Conservation (phyloP, 2,329 filamentous ascomycete genomes). For the Microdochium trichocladiopsis region DNA sequence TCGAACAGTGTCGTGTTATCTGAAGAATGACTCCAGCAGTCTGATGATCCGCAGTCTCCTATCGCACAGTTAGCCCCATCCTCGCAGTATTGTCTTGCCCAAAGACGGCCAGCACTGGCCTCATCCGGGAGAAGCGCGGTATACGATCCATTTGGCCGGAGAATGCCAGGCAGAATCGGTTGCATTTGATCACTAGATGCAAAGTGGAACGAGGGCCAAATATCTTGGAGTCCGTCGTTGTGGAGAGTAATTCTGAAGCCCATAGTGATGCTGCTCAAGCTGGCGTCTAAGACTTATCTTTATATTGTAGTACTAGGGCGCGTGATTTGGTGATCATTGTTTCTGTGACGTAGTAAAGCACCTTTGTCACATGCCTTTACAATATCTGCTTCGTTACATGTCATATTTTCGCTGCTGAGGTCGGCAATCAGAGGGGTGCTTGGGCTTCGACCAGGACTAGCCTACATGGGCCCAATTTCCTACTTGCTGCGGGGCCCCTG, state of each 20-base stretch:
- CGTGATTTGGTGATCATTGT: too few species aligned
- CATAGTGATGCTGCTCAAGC: neutral
- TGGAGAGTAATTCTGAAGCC: neutral
- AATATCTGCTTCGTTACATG: too few species aligned
- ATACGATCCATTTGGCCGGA: neutral
- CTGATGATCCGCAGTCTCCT: neutral
- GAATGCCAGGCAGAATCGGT: neutral
- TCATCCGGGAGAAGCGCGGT: neutral
- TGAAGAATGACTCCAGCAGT: neutral
- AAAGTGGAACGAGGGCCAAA: neutral
- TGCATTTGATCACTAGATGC: neutral
- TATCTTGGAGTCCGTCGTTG: neutral
- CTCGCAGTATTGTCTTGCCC: neutral
- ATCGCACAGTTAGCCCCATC: neutral
- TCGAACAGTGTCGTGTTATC: neutral
- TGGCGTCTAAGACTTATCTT: too few species aligned
- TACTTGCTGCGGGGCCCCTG: too few species aligned
- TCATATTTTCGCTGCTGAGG: too few species aligned
- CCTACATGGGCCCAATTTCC: too few species aligned
- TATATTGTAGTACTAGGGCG: too few species aligned
- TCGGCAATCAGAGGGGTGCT: too few species aligned
- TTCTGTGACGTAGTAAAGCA: too few species aligned
- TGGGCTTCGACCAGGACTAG: too few species aligned
- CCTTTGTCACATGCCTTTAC: too few species aligned
- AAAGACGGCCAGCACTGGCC: neutral